phyloP scores from a whole-genome alignment of 805 yeast genomes.

The Zygosaccharomyces pseudorouxii region DNA sequence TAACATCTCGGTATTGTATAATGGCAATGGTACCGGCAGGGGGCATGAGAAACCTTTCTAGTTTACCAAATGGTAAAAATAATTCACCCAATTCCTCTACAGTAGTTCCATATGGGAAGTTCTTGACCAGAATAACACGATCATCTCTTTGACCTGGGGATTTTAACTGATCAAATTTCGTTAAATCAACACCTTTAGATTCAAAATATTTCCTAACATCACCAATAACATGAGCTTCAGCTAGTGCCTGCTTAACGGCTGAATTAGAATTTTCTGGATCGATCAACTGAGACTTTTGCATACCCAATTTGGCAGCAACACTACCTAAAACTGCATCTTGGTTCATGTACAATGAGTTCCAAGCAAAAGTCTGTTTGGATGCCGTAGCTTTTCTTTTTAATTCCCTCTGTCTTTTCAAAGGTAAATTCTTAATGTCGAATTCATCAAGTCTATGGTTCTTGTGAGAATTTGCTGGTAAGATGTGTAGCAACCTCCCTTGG shows the following conservation, averaged over 20 bases:
- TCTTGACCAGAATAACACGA: constrained; percentile 74
- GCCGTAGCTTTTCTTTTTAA: constrained; percentile 82
- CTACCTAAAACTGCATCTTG: constrained; percentile 88
- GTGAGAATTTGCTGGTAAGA: constrained; percentile 78
- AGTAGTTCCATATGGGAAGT: constrained; percentile 85
- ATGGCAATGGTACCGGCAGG: constrained; percentile 96
- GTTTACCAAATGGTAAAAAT: constrained; percentile 73
- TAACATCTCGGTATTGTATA: constrained; percentile 77
- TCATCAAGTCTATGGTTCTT: constrained; percentile 83
- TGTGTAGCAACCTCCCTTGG: constrained; percentile 90
- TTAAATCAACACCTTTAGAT: constrained; percentile 75
- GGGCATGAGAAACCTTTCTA: constrained; percentile 83
- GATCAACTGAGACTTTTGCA: constrained; percentile 74
- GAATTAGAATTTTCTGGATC: constrained; percentile 83
- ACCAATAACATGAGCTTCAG: constrained; percentile 93
- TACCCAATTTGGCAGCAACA: constrained; percentile 79
- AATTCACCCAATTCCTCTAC: constrained; percentile 75
- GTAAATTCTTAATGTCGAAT: constrained; percentile 83
- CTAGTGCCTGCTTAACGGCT: constrained; percentile 94
- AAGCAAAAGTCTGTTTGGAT: constrained; percentile 77
- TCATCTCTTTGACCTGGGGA: constrained; percentile 61
- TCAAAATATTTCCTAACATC: constrained; percentile 88
- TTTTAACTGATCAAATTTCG: constrained; percentile 52
- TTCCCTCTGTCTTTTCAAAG: constrained; percentile 86
- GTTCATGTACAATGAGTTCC: constrained; percentile 92